Base-by-base conservation (phyloP, 2,329 filamentous ascomycete genomes). In the Fusarium musae region DNA sequence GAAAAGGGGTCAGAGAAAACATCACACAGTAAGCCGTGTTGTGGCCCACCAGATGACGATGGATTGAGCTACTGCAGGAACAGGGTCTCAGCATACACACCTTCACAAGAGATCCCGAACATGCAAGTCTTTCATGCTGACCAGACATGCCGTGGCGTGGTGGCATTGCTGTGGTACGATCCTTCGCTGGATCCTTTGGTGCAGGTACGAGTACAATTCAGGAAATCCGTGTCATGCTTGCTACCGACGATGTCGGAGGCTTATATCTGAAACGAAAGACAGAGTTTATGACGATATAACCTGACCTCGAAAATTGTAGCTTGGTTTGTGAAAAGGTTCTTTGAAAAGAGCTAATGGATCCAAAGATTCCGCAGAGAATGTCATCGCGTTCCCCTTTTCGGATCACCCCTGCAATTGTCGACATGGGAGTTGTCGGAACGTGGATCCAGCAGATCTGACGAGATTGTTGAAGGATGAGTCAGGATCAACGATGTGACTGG, bases 31-130 rank as follows among this genome's bases (percentile, higher is more conserved):
- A 63, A 59, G 64, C 46, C 60, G 64, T 57, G 50, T 60, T 65
- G 28, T 32, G 66, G 63, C 66, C 74, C 75, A 76, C 76, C 50
- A 52, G 68, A 77, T 78, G 75, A 75, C 63, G 75, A 75, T 74
- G 75, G 58, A 72, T 64, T 60, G 72, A 72, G 40, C 75, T 76
- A 77, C 70, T 78, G 74, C 75, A 78, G 75, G 77, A 78, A 78
- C 77, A 78, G 70, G 75, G 74, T 59, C 72, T 57, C 61, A 59
- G 60, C 44, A 59, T 63, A 68, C 62, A 69, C 59, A 64, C 64
- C 61, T 72, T 50, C 50, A 58, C 43, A 46, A 65, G 73, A 58
- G 70, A 62, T 69, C 58, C 63, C 61, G 67, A 57, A 65, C 39
- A 58, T 43, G 47, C 52, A 67, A 56, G 56, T 60, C 53, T 65